phyloP scores from a whole-genome alignment of 768 basidiomycete species.

The Lactifluus pinguis region DNA sequence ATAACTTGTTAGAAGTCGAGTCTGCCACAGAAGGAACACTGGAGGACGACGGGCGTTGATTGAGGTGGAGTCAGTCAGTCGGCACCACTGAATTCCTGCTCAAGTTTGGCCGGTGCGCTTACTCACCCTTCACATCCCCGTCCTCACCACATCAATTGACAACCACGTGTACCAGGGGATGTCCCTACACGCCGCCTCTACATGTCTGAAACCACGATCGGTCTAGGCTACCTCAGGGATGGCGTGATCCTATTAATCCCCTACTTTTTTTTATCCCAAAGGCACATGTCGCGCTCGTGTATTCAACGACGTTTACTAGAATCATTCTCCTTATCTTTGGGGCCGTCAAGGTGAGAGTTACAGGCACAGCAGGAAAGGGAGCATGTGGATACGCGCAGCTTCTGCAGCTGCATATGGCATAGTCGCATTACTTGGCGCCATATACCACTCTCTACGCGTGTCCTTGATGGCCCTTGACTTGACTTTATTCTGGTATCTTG shows the following conservation, averaged over 20 bases:
- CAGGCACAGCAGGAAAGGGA: constrained; percentile 59
- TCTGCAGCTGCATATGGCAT: constrained; percentile 65
- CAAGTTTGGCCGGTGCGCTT: constrained; percentile 87
- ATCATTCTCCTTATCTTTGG: constrained; percentile 85
- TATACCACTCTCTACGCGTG: not conserved
- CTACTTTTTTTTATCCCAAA: constrained; percentile 81
- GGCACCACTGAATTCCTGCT: constrained; percentile 91
- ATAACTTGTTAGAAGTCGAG: constrained; percentile 62
- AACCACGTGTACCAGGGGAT: constrained; percentile 50
- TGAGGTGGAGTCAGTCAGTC: constrained; percentile 66
- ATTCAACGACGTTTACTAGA: constrained; percentile 74
- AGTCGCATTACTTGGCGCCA: constrained; percentile 37
- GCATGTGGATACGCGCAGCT: constrained; percentile 61
- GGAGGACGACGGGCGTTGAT: constrained; percentile 44
- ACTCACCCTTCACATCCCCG: not conserved
- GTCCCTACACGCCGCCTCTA: constrained; percentile 78
- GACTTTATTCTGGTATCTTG: too few relatives aligned
- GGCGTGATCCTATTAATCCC: constrained; percentile 89
- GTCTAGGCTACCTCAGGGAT: constrained; percentile 87
- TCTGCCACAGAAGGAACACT: constrained; percentile 20
- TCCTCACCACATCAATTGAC: not conserved
- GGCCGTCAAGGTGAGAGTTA: constrained; percentile 79
- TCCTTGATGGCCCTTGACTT: too few relatives aligned
- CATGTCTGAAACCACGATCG: constrained; percentile 90
- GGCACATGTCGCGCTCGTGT: constrained; percentile 61